A percentile compares a stretch with the other conserved stretches of the same genome.
Evolutionary conservation across 768 basidiomycete genomes (phyloP).

Genomic region (Mycena alexandri): DNA sequence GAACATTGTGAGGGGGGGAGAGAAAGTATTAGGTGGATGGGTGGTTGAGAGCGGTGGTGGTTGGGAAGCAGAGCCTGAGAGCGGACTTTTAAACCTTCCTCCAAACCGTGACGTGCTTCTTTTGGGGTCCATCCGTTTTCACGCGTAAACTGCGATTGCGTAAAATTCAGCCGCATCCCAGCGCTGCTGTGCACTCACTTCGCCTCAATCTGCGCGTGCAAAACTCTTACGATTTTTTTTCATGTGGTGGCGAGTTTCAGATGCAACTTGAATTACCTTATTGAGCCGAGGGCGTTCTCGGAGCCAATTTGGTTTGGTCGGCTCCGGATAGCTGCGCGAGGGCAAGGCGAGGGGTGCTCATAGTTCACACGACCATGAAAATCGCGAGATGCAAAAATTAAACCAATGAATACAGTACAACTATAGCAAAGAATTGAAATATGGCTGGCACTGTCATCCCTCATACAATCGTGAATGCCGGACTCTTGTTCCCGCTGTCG

Average conservation of each 20-base stretch:
- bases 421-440: too few relatives aligned
- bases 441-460: not conserved
- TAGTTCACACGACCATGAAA: not conserved
- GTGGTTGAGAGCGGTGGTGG: conserved; percentile 25
- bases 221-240: conserved; percentile 9
- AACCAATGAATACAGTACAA: conserved; percentile 24
- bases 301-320: not conserved
- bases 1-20: conserved; percentile 31
- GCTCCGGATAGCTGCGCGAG: not conserved
- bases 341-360: not conserved
- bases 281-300: conserved; percentile 4
- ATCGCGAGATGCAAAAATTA: not conserved
- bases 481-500: conserved; percentile 69
- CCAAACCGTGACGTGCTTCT: conserved; percentile 18
- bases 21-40: conserved; percentile 21
- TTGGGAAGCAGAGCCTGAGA: conserved; percentile 7
- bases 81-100: conserved; percentile 28
- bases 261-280: conserved; percentile 27
- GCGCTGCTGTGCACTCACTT: not conserved
- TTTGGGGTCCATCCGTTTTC: conserved; percentile 31
- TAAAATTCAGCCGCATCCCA: conserved; percentile 15
- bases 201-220: conserved; percentile 2
- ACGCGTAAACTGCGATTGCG: conserved; percentile 17
- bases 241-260: not conserved
- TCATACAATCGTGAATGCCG: conserved; percentile 58